Conservation (phyloP, 2,329 filamentous ascomycete species). For the Arthrinium phaeospermum region DNA sequence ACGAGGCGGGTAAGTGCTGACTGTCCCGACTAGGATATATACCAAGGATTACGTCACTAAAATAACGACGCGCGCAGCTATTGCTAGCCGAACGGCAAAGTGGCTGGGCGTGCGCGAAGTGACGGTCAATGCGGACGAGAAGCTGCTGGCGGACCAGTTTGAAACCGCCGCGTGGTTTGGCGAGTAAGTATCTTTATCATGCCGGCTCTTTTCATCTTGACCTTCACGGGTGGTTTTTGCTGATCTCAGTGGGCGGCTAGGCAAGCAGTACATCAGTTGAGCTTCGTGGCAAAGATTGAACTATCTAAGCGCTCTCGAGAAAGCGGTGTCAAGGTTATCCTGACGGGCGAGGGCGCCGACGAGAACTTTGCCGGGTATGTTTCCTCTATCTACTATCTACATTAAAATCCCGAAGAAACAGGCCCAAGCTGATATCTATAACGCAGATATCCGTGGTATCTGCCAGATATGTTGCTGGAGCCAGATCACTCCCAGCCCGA, state of each 20-base stretch:
- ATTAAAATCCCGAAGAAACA: too few species aligned
- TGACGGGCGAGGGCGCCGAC: constrained; percentile 29
- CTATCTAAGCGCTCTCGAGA: constrained; percentile 48
- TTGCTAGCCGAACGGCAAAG: constrained; percentile 48
- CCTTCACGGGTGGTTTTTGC: neutral
- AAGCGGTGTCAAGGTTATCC: constrained; percentile 43
- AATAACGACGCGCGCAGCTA: constrained; percentile 15
- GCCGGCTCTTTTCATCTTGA: neutral
- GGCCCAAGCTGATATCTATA: neutral
- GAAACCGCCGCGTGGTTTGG: constrained; percentile 45
- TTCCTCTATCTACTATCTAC: neutral
- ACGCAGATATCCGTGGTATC: constrained; percentile 21
- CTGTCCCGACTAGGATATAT: fast-evolving
- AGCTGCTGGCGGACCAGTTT: constrained; percentile 50
- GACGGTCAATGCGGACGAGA: constrained; percentile 40
- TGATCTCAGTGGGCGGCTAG: neutral
- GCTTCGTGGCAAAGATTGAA: constrained; percentile 52
- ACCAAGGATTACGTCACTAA: neutral
- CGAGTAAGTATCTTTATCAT: neutral
- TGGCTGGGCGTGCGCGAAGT: constrained; percentile 44
- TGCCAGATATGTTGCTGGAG: constrained; percentile 25
- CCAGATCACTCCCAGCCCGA: constrained; percentile 24
- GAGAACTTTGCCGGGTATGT: constrained; percentile 27
- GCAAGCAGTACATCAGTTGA: constrained; percentile 40
- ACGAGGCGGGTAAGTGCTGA: constrained; percentile 49